Conservation (phyloP, 2,329 filamentous ascomycete species). For the Apiospora pterosperma region DNA sequence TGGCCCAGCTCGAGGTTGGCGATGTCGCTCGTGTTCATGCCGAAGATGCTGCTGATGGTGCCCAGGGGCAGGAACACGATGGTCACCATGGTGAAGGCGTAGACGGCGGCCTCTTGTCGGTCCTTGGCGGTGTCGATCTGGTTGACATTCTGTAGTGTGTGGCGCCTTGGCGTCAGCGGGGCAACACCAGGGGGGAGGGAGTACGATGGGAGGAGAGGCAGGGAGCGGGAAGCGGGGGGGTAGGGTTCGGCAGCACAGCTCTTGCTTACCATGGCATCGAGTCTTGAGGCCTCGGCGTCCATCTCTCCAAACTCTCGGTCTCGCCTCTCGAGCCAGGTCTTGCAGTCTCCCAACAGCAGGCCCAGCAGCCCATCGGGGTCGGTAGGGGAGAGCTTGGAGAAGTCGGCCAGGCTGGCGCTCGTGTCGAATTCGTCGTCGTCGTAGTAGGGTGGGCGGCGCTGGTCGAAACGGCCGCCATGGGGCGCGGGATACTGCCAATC, state of each 20-base stretch:
- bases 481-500: too few relatives aligned
- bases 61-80: conserved; percentile 36
- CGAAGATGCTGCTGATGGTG: conserved; percentile 35
- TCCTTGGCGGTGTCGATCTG: conserved; percentile 10
- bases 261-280: conserved; percentile 26
- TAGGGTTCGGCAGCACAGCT: not conserved
- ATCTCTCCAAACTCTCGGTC: conserved; percentile 26
- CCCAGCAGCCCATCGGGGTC: conserved; percentile 34
- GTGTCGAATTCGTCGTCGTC: conserved; percentile 5
- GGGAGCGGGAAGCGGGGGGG: too few relatives aligned
- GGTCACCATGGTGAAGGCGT: conserved; percentile 37
- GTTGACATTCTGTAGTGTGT: conserved; percentile 4
- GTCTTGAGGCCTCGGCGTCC: conserved; percentile 17
- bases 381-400: conserved; percentile 32
- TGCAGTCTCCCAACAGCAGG: conserved; percentile 37
- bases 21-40: conserved; percentile 51
- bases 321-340: conserved; percentile 33
- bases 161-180: not conserved
- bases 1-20: conserved; percentile 45
- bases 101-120: conserved; percentile 21
- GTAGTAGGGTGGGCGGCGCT: too few relatives aligned
- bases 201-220: too few relatives aligned
- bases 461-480: too few relatives aligned
- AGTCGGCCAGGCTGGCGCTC: conserved; percentile 22
- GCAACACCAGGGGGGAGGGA: too few relatives aligned